Evolutionary conservation across 495 filamentous ascomycete genomes (phyloP).

Genomic region (Aspergillus incahuasiensis): DNA sequence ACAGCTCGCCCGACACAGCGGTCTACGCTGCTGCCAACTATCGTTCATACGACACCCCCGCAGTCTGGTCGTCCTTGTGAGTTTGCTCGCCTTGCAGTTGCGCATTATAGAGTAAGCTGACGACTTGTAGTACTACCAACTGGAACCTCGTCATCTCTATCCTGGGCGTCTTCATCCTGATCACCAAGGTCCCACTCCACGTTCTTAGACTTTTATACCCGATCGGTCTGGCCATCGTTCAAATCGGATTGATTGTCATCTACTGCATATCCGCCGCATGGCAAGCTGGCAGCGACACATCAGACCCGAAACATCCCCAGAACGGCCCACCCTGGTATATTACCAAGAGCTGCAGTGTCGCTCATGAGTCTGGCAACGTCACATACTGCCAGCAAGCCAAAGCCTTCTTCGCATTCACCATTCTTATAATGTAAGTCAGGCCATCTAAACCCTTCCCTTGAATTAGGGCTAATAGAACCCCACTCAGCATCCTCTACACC

Average conservation of each 20-base stretch:
- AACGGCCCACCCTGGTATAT: conserved; percentile 78
- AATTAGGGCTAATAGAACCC: no score
- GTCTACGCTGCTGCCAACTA: conserved; percentile 78
- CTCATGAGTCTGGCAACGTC: conserved; percentile 47
- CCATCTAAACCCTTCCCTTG: background rate
- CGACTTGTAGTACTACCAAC: conserved; percentile 58
- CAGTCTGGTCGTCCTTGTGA: conserved; percentile 82
- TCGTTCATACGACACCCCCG: conserved; percentile 56
- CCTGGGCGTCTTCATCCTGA: conserved; percentile 51
- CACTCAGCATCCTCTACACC: conserved; percentile 54
- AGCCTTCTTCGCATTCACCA: conserved; percentile 62
- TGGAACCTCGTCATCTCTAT: conserved; percentile 82
- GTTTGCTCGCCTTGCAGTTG: conserved; percentile 30
- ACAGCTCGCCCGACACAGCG: conserved; percentile 68
- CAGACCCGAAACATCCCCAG: conserved; percentile 65
- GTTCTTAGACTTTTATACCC: conserved; percentile 71
- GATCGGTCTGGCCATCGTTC: conserved; percentile 56
- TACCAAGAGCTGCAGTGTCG: conserved; percentile 67
- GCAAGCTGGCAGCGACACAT: conserved; percentile 76
- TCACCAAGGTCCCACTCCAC: conserved; percentile 58
- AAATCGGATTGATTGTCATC: conserved; percentile 54
- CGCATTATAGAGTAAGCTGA: conserved; percentile 8
- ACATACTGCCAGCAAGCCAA: conserved; percentile 75
- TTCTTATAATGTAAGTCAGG: conserved; percentile 64
- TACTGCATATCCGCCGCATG: conserved; percentile 63